Base-by-base conservation (phyloP, 2,329 filamentous ascomycete species). In the Xylaria sp. region DNA sequence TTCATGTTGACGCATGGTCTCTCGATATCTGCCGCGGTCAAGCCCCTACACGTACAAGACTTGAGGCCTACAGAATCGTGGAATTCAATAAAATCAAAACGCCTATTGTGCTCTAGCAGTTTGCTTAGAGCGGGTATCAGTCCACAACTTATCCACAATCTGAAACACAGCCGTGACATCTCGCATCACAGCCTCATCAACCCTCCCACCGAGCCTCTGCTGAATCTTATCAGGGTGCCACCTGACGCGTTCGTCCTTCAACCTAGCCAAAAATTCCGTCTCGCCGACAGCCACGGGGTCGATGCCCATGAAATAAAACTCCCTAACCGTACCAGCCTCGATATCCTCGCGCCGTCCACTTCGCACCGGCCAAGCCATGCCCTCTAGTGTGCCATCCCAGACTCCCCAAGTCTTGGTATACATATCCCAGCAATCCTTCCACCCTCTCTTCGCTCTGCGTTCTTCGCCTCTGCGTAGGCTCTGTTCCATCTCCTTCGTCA, bases 151-250 rank as follows among this genome's bases (percentile, higher is more conserved):
- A 82, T 99, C 96, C 56, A 98, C 87, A 36, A 94, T 90, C 81
- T 98, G 95, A 76, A 98, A 99, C 10, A 97, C 90, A 6, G 92
- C 92, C 11, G 95, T 99, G 49, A 97, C 92, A 63, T 89, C 86
- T 77, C 88, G 89, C 86, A 97, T 90, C 3, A 92, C 88, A 3
- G 86, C 86, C 28, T 89, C 85, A 57, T 94, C 91, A 58, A 97
- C 88, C 67, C 88, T 83, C 0, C 87, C 89, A 3, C 93, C 93
- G 68, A 97, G 90, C 62, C 90, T 88, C 81, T 97, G 96, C 83
- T 97, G 93, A 65, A 98, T 92, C 84, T 98, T 99, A 81, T 99
- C 96, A 4, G 96, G 96, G 83, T 99, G 96, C 96, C 96, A 99
- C 17, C 94, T 87, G 20, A 98, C 90, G 60, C 96, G 89, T 83